phyloP scores from a whole-genome alignment of 331 rosid species.

The Malus hybrid region DNA sequence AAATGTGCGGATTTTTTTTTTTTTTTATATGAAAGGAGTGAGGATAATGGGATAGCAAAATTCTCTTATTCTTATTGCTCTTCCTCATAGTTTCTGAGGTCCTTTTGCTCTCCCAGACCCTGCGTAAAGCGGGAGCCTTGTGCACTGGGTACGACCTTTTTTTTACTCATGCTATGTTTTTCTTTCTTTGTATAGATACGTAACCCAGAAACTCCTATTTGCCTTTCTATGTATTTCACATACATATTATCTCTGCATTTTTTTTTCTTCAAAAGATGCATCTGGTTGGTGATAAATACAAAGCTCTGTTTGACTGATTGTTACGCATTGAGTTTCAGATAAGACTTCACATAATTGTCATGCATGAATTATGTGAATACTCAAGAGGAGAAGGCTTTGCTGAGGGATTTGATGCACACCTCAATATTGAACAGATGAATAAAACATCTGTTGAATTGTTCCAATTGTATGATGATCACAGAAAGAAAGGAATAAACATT shows the following conservation, averaged over 20 bases:
- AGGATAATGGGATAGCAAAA: neutral
- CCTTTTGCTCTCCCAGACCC: neutral
- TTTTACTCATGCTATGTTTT: neutral
- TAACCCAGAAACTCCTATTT: neutral
- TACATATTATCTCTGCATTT: neutral
- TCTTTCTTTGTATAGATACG: neutral
- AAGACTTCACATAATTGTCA: conserved; percentile 86
- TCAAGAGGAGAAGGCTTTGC: conserved; percentile 96
- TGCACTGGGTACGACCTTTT: too few relatives aligned
- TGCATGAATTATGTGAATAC: conserved; percentile 96
- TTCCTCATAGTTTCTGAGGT: neutral
- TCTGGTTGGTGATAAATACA: conserved; percentile 13
- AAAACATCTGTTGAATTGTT: conserved; percentile 95
- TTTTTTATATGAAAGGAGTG: neutral
- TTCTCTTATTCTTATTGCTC: neutral
- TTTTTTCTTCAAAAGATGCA: neutral
- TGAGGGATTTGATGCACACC: conserved; percentile 99
- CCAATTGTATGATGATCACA: conserved; percentile 95
- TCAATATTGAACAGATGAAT: conserved; percentile 99
- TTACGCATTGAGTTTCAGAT: conserved; percentile 54
- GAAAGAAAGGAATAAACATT: conserved; percentile 75
- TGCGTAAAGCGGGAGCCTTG: too few relatives aligned
- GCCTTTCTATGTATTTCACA: neutral
- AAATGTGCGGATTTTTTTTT: neutral
- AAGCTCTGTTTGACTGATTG: neutral